Evolutionary conservation across 768 basidiomycete species (phyloP), one percentile per base, ranked within the genome.

Genomic region (Trametes maxima): DNA sequence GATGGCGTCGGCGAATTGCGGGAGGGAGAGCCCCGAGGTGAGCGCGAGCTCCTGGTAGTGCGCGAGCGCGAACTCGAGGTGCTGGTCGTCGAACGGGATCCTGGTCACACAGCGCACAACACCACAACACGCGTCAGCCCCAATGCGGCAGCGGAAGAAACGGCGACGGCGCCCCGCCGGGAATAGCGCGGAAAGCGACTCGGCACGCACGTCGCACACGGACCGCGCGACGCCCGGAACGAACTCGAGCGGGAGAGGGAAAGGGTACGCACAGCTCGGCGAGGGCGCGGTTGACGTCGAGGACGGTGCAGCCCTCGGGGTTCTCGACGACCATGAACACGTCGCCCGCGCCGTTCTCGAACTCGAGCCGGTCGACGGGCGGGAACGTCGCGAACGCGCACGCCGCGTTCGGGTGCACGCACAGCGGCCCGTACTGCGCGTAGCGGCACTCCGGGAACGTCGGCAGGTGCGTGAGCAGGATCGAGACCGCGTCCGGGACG

Each of bases 351-450:
- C 59, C 60, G 53, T 67, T 65, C 51, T 64, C 54, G 49, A 68
- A 70, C 43, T 58, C 63, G 12, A 70, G 62, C 14, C 58, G 42
- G 7, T 62, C 60, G 45, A 67, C 62, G 0, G 69, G 69, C 17
- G 69, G 69, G 52, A 67, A 70, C 25, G 69, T 70, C 36, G 64
- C 67, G 54, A 70, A 70, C 2, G 67, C 69, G 46, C 69, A 68
- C 8, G 64, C 65, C n/a, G 69, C 69, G 36, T 70, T 70, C 11
- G 69, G 67, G 40, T 70, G 69, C 4, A 55, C 24, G 50, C 69
- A 70, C 7, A 70, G 59, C 14, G 69, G 69, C 7, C 69, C 69
- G 46, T 70, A 70, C 50, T 70, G 69, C 8, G 65, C 64, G 19
- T 45, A 49, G 17, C 63, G 64, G 36, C 51, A 64, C 46, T 70